Percentiles rank a stretch among this genome's conserved stretches.
Evolutionary conservation across 495 filamentous ascomycete genomes (phyloP).

Genomic region (Elaphomyces granulatus): DNA sequence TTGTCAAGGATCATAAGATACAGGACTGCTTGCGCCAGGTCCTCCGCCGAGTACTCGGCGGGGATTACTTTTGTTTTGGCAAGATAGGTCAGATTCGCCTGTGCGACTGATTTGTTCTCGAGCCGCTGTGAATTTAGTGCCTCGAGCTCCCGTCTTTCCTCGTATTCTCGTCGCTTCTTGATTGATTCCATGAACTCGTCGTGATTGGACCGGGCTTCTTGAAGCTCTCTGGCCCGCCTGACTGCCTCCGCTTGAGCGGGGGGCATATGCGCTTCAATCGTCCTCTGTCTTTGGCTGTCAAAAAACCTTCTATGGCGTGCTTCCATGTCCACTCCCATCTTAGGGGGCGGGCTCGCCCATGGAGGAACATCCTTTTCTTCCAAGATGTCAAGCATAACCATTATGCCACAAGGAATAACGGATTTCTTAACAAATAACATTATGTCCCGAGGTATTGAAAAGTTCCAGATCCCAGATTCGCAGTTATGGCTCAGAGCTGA

Average conservation of each 20-base stretch:
- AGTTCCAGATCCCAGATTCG: slow-evolving; percentile 45
- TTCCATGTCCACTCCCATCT: slow-evolving; percentile 25
- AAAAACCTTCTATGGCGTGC: slow-evolving; percentile 14
- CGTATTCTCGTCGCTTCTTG: slow-evolving; percentile 19
- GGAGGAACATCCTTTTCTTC: slow-evolving; percentile 39
- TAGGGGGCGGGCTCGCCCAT: slow-evolving; percentile 32
- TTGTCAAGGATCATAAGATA: slow-evolving; percentile 41
- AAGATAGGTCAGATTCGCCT: slow-evolving; percentile 35
- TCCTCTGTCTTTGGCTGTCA: slow-evolving; percentile 28
- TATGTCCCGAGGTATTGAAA: slow-evolving; percentile 40
- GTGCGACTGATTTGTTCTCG: slow-evolving; percentile 35
- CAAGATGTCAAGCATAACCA: slow-evolving; percentile 39
- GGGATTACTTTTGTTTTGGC: slow-evolving; percentile 16
- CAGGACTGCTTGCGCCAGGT: slow-evolving; percentile 35
- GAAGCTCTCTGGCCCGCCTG: slow-evolving; percentile 1
- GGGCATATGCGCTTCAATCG: slow-evolving; percentile 31
- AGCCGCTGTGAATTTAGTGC: slow-evolving; percentile 43
- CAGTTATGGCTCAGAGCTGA: slow-evolving; percentile 37
- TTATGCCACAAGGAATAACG: slow-evolving; percentile 46
- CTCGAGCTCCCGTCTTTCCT: slow-evolving; percentile 32
- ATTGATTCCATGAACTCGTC: slow-evolving; percentile 20
- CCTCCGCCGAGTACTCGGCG: slow-evolving; percentile 13
- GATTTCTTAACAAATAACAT: slow-evolving; percentile 35
- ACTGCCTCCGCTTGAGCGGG: slow-evolving; percentile 33
- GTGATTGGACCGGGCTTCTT: slow-evolving; percentile 6